Evolutionary conservation across 129 eudicot species (phyloP).

Genomic region (Kitagawia praeruptora): DNA sequence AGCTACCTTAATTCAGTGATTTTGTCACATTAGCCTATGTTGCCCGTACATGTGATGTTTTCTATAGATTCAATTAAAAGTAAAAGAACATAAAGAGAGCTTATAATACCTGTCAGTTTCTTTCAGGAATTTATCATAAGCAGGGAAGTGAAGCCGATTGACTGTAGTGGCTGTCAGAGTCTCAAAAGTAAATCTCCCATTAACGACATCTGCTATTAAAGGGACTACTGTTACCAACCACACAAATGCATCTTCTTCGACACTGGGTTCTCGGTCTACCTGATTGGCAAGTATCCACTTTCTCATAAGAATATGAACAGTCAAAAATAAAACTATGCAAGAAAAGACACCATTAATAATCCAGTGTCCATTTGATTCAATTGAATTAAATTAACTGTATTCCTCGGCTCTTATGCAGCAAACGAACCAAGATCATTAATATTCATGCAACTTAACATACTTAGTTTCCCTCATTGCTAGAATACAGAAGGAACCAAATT

Average conservation of each 20-base stretch:
- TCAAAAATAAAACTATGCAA: background rate
- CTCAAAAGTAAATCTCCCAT: constrained; percentile 83
- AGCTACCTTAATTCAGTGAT: background rate
- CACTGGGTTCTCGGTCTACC: constrained; percentile 73
- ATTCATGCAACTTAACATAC: background rate
- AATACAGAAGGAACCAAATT: background rate
- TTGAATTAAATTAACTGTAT: too few relatives aligned
- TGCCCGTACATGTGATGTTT: background rate
- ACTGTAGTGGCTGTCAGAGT: constrained; percentile 65
- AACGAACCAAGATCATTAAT: background rate
- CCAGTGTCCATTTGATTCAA: background rate
- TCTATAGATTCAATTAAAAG: background rate
- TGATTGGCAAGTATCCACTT: constrained; percentile 19
- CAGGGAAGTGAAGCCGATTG: constrained; percentile 73
- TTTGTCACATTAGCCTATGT: background rate
- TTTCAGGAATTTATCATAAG: constrained; percentile 65
- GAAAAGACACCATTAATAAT: background rate
- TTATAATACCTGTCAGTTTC: constrained; percentile 47
- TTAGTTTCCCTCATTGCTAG: background rate
- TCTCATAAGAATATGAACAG: background rate
- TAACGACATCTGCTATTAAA: constrained; percentile 55
- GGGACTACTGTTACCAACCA: constrained; percentile 80
- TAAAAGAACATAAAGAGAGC: background rate
- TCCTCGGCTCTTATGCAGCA: background rate
- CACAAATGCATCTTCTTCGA: constrained; percentile 71